Evolutionary conservation across 208 protist genomes (phyloP).

Genomic region (Leishmania martiniquensis): DNA sequence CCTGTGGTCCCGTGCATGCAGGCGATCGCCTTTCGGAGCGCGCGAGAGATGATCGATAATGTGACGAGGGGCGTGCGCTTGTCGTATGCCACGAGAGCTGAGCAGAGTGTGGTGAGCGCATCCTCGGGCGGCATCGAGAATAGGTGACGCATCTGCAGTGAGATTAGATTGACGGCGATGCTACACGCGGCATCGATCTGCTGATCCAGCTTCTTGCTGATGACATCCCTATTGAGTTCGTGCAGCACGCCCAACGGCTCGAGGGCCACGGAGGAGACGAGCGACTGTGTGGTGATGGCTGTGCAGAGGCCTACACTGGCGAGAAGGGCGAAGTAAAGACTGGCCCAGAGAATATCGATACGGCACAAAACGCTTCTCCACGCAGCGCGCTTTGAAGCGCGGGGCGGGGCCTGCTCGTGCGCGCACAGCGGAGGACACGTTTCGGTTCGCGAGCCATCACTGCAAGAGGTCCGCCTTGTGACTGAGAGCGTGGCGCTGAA

Average conservation of each 20-base stretch:
- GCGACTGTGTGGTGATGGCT: slow-evolving; percentile 5
- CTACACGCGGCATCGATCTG: not conserved
- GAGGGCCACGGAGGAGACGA: not conserved
- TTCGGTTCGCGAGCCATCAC: not conserved
- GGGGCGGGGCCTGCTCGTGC: not conserved
- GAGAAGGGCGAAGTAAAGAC: slow-evolving; percentile 13
- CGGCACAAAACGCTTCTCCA: slow-evolving; percentile 8
- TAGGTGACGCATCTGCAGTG: not conserved
- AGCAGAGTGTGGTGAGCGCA: slow-evolving; percentile 2
- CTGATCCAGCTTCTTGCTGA: not conserved
- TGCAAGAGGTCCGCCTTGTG: not conserved
- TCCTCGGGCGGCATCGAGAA: slow-evolving; percentile 2
- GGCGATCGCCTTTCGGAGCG: not conserved
- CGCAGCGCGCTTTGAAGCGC: not conserved
- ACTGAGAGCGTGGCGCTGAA: not conserved
- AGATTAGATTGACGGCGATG: not conserved
- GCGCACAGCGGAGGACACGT: not conserved
- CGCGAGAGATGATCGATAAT: not conserved
- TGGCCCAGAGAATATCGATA: slow-evolving; percentile 15
- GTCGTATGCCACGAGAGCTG: slow-evolving; percentile 10
- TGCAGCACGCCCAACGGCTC: not conserved
- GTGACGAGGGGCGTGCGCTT: not conserved
- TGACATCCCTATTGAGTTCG: not conserved
- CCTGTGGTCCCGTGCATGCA: slow-evolving; percentile 13
- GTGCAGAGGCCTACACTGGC: not conserved